Evolutionary conservation across 495 filamentous ascomycete species (phyloP).

Genomic region (Penicillium parvum): DNA sequence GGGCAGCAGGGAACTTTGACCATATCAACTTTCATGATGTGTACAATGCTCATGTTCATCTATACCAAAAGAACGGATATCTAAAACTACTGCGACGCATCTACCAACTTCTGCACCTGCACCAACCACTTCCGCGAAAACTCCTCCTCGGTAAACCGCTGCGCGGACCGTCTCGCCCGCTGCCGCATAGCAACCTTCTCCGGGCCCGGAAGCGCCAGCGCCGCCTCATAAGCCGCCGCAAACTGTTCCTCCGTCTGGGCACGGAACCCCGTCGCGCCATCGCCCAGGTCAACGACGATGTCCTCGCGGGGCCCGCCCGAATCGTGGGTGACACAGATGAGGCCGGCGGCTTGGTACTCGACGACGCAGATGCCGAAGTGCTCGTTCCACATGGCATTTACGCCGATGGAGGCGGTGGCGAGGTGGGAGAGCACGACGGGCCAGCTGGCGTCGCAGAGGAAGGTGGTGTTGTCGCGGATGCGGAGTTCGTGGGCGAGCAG

Average conservation of each 20-base stretch:
- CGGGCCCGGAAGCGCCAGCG: slow-evolving; percentile 59
- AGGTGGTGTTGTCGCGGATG: slow-evolving; percentile 76
- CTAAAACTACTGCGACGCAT: slow-evolving; percentile 16
- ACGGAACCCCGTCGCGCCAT: slow-evolving; percentile 78
- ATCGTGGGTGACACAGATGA: slow-evolving; percentile 88
- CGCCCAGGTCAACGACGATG: slow-evolving; percentile 78
- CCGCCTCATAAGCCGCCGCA: slow-evolving; percentile 71
- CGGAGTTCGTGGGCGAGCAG: slow-evolving; percentile 82
- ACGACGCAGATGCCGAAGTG: slow-evolving; percentile 98
- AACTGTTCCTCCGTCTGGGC: slow-evolving; percentile 73
- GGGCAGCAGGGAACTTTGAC: too few species aligned
- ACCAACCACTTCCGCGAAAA: slow-evolving; percentile 72
- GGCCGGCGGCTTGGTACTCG: slow-evolving; percentile 92
- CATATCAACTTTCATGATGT: background rate
- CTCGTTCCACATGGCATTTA: slow-evolving; percentile 99
- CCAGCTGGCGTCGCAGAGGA: slow-evolving; percentile 87
- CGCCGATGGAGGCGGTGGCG: slow-evolving; percentile 67
- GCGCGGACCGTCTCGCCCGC: slow-evolving; percentile 69
- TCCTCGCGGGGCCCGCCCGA: slow-evolving; percentile 88
- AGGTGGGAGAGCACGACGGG: slow-evolving; percentile 77
- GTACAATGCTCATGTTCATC: slow-evolving; percentile 5
- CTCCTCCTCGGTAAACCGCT: slow-evolving; percentile 80
- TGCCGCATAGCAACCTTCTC: slow-evolving; percentile 67
- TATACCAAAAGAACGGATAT: slow-evolving; percentile 8
- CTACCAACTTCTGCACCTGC: slow-evolving; percentile 67